These are phyloP conservation scores for Leishmania turanica DNA, from an alignment of 208 protist genomes.

Conservation along the genomic window DNA sequence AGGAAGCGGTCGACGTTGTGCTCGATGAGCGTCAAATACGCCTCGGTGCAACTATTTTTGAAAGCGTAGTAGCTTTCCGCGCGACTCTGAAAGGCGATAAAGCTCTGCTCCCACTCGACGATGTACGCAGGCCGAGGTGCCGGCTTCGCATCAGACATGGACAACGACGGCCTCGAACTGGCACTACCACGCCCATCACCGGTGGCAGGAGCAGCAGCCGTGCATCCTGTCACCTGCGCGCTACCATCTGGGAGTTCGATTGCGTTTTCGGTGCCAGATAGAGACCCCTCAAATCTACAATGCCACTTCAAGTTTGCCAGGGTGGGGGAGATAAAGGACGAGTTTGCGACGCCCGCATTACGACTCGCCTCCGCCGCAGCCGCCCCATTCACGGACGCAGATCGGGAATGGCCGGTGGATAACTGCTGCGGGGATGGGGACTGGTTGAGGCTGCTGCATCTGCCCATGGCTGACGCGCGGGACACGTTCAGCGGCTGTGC, in stretches of 20 bases:
- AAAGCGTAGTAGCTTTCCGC: conserved; percentile 45
- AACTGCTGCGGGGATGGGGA: neutral
- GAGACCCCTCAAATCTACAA: conserved; percentile 14
- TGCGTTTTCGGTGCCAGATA: neutral
- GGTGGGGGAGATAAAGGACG: conserved; percentile 28
- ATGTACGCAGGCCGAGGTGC: conserved; percentile 14
- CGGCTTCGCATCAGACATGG: neutral
- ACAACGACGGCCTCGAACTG: neutral
- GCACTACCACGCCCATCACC: neutral
- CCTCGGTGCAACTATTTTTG: conserved; percentile 57
- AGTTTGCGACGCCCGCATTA: neutral
- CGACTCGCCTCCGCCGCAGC: conserved; percentile 3
- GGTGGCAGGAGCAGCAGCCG: neutral
- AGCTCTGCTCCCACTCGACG: conserved; percentile 42
- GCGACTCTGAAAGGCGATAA: conserved; percentile 43
- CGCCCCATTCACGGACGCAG: neutral
- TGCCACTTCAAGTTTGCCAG: conserved; percentile 15
- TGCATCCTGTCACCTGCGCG: neutral
- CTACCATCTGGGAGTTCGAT: conserved; percentile 3
- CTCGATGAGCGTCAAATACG: conserved; percentile 66
- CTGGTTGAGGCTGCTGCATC: neutral
- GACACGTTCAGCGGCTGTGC: neutral
- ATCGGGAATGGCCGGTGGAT: neutral
- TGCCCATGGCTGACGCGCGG: neutral
- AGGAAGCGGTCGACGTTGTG: conserved; percentile 65